phyloP scores from a whole-genome alignment of 352 stramenopile genomes.

The Salisapilia sapeloensis region DNA sequence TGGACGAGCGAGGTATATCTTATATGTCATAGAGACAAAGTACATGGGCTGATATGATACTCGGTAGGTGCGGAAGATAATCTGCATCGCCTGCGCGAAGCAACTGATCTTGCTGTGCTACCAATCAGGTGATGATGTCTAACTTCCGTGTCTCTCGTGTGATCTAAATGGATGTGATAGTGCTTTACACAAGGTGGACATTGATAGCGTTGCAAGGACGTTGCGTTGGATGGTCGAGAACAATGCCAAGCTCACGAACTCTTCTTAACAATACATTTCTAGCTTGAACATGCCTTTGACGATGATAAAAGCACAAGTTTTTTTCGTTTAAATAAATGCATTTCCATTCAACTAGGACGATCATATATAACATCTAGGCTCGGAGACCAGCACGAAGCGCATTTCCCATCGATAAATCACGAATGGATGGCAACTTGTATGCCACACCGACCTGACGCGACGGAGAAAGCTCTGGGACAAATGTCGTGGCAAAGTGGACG shows the following conservation, averaged over 20 bases:
- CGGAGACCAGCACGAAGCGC: too few relatives aligned
- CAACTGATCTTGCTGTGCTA: slow-evolving; percentile 57
- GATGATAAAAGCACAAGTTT: too few relatives aligned
- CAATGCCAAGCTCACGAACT: slow-evolving; percentile 9
- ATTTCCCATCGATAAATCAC: slow-evolving; percentile 19
- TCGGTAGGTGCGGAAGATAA: slow-evolving; percentile 71
- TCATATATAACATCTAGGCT: too few relatives aligned
- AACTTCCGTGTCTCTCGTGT: not conserved
- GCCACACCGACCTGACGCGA: slow-evolving; percentile 14
- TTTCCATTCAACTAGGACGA: too few relatives aligned
- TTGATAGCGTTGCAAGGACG: slow-evolving; percentile 57
- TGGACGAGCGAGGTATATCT: slow-evolving; percentile 53
- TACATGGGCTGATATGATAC: too few relatives aligned
- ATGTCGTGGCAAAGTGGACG: too few relatives aligned
- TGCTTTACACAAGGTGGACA: slow-evolving; percentile 76
- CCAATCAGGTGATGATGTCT: slow-evolving; percentile 37
- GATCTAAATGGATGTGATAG: slow-evolving; percentile 8
- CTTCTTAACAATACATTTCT: not conserved
- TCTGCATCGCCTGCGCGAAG: slow-evolving; percentile 46
- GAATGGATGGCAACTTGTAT: slow-evolving; percentile 40
- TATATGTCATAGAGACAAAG: not conserved
- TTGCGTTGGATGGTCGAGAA: slow-evolving; percentile 38
- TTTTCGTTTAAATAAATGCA: too few relatives aligned
- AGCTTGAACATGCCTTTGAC: too few relatives aligned
- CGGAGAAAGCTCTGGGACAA: slow-evolving; percentile 22